Evolutionary conservation across 129 eudicot genomes (phyloP), one percentile per base, ranked within the genome.

Genomic region (Mikania micrantha): DNA sequence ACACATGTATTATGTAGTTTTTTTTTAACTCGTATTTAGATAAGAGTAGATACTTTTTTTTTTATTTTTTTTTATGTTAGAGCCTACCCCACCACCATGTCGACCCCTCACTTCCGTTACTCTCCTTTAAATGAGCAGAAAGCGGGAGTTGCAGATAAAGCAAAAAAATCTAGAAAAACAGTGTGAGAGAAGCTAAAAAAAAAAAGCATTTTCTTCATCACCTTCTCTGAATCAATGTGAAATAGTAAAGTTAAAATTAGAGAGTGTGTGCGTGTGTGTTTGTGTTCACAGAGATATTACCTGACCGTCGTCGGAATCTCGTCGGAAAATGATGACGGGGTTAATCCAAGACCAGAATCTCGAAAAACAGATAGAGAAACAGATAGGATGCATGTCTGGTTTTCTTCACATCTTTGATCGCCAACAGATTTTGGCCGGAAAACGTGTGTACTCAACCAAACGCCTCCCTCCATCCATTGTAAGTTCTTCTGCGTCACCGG

Each of bases 331-430:
- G 96, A 80, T 81, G 78, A 69, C 94, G 24, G 91, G 85, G 21
- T 60, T 80, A 44, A 38, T 83, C 0, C 88, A 85, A 45, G 95
- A 91, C 53, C 88, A 91, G 69, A 84, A 82, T 58, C 74, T 85
- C 3, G 93, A 91, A 71, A 91, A 79, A 79, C 93, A 88, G 39
- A 81, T 87, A 0, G 73, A 82, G 75, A 88, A 86, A 41, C 95
- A 88, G 41, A 89, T 86, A 71, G 96, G 99, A 15, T 93, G 99
- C 77, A 84, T 93, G 92, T 80, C 95, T 38, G 96, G 96, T 21
- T 93, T 93, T 67, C 87, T 89, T 66, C 96, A 89, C 48, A 69
- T 93, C 56, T 92, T 88, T 36, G 96, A 92, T 63, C 98, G 96
- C 9, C 80, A 84, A 24, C 96, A 93, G 66, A 72, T 88, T 76